These are phyloP conservation scores for Monosporozyma unispora DNA, from an alignment of 805 yeast genomes.

Conservation along the genomic window DNA sequence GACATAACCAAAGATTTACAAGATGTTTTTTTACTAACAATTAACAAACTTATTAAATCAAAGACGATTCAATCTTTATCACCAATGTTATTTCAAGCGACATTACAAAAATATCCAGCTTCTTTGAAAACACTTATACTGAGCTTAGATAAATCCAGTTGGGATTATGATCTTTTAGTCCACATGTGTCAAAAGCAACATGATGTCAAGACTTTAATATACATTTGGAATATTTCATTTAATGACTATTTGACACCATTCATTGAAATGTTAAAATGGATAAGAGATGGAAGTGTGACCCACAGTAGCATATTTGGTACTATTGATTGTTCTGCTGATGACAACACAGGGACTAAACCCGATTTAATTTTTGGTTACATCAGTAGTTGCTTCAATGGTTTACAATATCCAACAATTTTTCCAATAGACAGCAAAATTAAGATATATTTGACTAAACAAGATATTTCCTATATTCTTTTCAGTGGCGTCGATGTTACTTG, in stretches of 20 bases:
- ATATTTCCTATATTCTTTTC: constrained; percentile 50
- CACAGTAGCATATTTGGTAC: constrained; percentile 5
- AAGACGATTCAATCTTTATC: constrained; percentile 38
- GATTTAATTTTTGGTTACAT: constrained; percentile 49
- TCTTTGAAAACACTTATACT: constrained; percentile 62
- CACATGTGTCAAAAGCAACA: constrained; percentile 47
- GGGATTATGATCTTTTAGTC: constrained; percentile 74
- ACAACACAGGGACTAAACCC: constrained; percentile 2
- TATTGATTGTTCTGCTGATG: neutral
- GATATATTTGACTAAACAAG: constrained; percentile 37
- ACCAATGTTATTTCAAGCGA: constrained; percentile 51
- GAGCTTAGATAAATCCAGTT: constrained; percentile 50
- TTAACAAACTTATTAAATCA: neutral
- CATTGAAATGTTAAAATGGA: constrained; percentile 40
- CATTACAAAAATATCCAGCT: constrained; percentile 35
- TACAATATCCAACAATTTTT: constrained; percentile 65
- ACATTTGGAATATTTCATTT: constrained; percentile 62
- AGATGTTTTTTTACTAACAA: constrained; percentile 1
- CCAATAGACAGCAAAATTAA: constrained; percentile 31
- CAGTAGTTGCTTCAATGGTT: constrained; percentile 61
- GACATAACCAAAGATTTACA: neutral
- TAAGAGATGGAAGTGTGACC: constrained; percentile 4
- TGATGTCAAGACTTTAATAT: constrained; percentile 54
- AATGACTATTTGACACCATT: constrained; percentile 68
- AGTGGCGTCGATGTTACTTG: constrained; percentile 43